phyloP scores from a whole-genome alignment of 2,329 filamentous ascomycete genomes.

The Diplodia scrobiculata region DNA sequence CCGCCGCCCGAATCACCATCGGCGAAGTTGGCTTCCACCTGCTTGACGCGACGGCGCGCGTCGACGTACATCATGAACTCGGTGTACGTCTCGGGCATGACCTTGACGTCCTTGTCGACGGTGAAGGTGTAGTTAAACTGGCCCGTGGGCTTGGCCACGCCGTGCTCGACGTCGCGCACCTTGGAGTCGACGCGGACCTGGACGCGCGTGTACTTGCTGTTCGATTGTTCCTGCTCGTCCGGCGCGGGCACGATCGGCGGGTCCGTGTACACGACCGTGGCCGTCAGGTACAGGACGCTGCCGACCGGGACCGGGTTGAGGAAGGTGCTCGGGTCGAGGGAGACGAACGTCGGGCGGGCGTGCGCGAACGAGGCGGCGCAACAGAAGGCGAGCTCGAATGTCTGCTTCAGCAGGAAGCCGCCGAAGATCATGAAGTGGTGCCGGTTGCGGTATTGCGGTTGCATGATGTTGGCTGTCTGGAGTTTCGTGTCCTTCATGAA shows the following conservation, averaged over 20 bases:
- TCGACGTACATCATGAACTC: constrained; percentile 69
- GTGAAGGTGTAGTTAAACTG: constrained; percentile 77
- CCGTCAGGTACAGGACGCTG: constrained; percentile 72
- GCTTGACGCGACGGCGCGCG: constrained; percentile 58
- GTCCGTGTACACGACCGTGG: constrained; percentile 72
- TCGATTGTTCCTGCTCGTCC: constrained; percentile 37
- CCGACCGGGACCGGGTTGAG: constrained; percentile 75
- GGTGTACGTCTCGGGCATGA: constrained; percentile 65
- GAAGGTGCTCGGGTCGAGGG: constrained; percentile 72
- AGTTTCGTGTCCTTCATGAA: constrained; percentile 66
- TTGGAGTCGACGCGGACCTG: constrained; percentile 73
- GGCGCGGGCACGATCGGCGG: constrained; percentile 52
- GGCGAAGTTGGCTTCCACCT: constrained; percentile 51
- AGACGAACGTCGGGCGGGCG: constrained; percentile 69
- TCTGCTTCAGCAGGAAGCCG: constrained; percentile 72
- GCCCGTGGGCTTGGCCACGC: constrained; percentile 66
- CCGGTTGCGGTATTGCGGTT: constrained; percentile 69
- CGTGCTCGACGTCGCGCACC: constrained; percentile 71
- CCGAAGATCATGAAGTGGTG: constrained; percentile 81
- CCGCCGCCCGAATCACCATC: constrained; percentile 26
- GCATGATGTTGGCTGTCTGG: constrained; percentile 71
- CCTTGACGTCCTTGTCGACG: constrained; percentile 64
- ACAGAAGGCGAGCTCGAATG: constrained; percentile 75
- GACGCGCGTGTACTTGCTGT: constrained; percentile 58
- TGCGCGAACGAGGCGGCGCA: constrained; percentile 72